phyloP scores from a whole-genome alignment of 2,329 filamentous ascomycete species.

The Fonsecaea erecta region DNA sequence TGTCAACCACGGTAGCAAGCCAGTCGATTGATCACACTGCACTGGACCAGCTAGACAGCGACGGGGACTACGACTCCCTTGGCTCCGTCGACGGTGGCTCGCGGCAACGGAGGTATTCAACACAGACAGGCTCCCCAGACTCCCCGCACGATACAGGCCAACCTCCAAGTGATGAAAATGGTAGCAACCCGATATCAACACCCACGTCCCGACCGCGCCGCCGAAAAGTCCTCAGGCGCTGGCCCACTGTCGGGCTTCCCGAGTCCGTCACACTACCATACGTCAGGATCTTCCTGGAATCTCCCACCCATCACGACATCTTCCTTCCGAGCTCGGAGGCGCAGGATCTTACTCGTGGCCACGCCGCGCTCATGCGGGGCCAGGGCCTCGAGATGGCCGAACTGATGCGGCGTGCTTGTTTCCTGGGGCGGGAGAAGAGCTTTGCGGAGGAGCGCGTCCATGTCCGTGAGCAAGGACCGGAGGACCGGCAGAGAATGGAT shows the following conservation, averaged over 20 bases:
- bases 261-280: conserved; percentile 33
- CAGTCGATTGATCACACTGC: conserved; percentile 25
- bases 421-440: conserved; percentile 49
- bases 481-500: background rate
- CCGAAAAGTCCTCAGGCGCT: conserved; percentile 35
- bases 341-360: conserved; percentile 8
- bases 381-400: conserved; percentile 50
- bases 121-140: background rate
- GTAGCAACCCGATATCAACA: background rate
- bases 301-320: background rate
- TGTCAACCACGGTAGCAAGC: conserved; percentile 15
- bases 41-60: conserved; percentile 21
- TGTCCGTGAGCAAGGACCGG: conserved; percentile 4
- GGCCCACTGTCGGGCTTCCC: conserved; percentile 31
- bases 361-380: conserved; percentile 41
- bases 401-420: conserved; percentile 50
- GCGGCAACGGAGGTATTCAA: conserved; percentile 8
- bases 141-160: background rate
- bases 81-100: conserved; percentile 22
- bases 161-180: background rate
- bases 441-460: conserved; percentile 45
- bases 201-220: conserved; percentile 17
- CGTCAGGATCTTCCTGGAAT: conserved; percentile 29
- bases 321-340: background rate
- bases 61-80: conserved; percentile 13